phyloP scores from a whole-genome alignment of 2,329 filamentous ascomycete genomes.

The Massarina eburnea region DNA sequence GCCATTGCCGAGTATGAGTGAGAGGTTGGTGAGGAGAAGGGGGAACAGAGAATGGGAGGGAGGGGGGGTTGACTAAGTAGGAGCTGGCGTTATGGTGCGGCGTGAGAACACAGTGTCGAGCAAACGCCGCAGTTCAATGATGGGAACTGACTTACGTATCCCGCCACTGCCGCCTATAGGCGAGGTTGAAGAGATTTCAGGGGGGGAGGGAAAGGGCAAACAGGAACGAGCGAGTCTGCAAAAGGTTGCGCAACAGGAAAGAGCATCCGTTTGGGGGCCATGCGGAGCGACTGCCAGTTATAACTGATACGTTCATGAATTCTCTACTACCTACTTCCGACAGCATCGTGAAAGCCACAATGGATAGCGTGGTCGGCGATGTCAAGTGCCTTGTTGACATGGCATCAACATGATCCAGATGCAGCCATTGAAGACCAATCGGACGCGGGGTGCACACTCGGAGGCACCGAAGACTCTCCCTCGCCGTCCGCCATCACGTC shows the following conservation, averaged over 20 bases:
- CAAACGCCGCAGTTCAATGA: too few species aligned
- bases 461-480: too few species aligned
- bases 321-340: background rate
- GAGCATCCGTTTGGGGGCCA: too few species aligned
- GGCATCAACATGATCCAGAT: background rate
- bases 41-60: background rate
- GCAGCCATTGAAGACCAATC: background rate
- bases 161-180: too few species aligned
- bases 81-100: too few species aligned
- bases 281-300: background rate
- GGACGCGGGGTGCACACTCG: background rate
- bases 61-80: background rate
- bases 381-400: background rate
- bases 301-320: background rate
- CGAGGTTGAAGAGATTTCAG: background rate
- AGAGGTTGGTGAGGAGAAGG: too few species aligned
- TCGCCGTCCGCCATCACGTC: too few species aligned
- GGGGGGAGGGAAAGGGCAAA: background rate
- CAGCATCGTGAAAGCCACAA: conserved; percentile 1
- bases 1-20: too few species aligned
- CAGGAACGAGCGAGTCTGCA: background rate
- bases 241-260: too few species aligned
- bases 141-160: too few species aligned
- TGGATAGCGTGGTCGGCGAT: background rate
- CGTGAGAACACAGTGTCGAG: too few species aligned